Base-by-base conservation (phyloP, 1,139 yeast genomes). In the Suzukiozyma palmioleophila region DNA sequence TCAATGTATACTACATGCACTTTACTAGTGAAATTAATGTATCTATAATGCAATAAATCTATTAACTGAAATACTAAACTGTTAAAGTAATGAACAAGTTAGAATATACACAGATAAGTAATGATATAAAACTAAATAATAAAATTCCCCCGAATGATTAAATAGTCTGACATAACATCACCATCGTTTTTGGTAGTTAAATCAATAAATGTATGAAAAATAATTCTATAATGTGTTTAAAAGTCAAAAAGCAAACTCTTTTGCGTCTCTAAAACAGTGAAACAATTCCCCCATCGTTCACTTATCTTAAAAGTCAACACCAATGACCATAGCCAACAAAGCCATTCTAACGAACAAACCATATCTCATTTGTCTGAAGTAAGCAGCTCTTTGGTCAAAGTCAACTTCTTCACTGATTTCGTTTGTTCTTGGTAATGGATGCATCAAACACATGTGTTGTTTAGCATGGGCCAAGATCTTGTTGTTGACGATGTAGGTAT, bases 341-440 rank as follows among this genome's bases (percentile, higher is more conserved):
- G 98, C 98, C 99, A 94, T 94, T 77, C 99, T 88, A 40, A 94
- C 96, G 61, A 82, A 94, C 65, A 94, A 76, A 46, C 99, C 99
- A 60, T 92, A 92, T 67, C 94, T 84, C 97, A 92, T 92, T 75
- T 90, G 97, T 79, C 98, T 86, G 75, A 92, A 92, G 73, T 92
- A 92, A 45, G 97, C 97, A 50, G 98, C 97, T 66, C 98, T 85
- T 66, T 90, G 97, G 66, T 94, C 99, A 59, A 90, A 92, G 66
- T 94, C 99, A 55, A 94, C 97, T 71, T 94, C 98, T 69, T 89
- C 97, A 58, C 87, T 84, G 53, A 94, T 90, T 71, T 94, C 99
- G 55, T 81, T 84, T 51, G 88, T 89, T 69, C 99, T 86, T 62
- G 99, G 99, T 56, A 94, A 79, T 63, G 99, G 99, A 64, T 94